phyloP scores from a whole-genome alignment of 2,329 filamentous ascomycete species.

The Dactylellina leptospora region DNA sequence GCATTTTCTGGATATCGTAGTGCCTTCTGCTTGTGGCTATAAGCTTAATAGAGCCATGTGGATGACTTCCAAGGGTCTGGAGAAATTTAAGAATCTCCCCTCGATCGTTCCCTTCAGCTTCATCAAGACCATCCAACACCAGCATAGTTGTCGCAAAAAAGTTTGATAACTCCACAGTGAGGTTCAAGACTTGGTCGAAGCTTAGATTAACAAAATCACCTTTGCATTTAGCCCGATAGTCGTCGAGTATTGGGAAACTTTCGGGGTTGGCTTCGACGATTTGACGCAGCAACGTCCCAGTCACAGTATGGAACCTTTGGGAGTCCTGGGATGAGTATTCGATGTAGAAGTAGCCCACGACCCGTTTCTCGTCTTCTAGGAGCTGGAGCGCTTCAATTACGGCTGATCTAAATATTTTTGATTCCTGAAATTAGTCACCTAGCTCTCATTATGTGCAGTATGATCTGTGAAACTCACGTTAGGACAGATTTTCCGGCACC shows the following conservation, averaged over 20 bases:
- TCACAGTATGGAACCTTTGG: constrained; percentile 5
- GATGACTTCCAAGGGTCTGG: neutral
- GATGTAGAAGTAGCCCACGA: constrained; percentile 20
- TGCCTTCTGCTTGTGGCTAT: constrained; percentile 23
- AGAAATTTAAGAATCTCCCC: constrained; percentile 5
- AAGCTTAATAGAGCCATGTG: constrained; percentile 2
- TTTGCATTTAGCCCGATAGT: neutral
- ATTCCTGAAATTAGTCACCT: neutral
- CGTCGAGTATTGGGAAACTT: neutral
- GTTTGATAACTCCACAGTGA: neutral
- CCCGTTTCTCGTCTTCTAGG: neutral
- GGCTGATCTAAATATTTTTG: constrained; percentile 2
- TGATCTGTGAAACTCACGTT: constrained; percentile 3
- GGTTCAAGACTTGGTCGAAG: neutral
- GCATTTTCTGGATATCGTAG: constrained; percentile 6
- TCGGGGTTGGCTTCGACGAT: constrained; percentile 1
- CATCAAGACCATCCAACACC: constrained; percentile 24
- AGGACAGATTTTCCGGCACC: constrained; percentile 38
- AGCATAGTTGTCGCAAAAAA: constrained; percentile 14
- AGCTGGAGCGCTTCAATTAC: constrained; percentile 26
- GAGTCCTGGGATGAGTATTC: constrained; percentile 15
- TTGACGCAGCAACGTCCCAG: constrained; percentile 5
- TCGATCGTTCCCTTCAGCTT: constrained; percentile 13
- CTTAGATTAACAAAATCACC: neutral
- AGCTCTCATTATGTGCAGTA: neutral